Conservation (phyloP, 768 basidiomycete species). For the Rhizopogon rudus region DNA sequence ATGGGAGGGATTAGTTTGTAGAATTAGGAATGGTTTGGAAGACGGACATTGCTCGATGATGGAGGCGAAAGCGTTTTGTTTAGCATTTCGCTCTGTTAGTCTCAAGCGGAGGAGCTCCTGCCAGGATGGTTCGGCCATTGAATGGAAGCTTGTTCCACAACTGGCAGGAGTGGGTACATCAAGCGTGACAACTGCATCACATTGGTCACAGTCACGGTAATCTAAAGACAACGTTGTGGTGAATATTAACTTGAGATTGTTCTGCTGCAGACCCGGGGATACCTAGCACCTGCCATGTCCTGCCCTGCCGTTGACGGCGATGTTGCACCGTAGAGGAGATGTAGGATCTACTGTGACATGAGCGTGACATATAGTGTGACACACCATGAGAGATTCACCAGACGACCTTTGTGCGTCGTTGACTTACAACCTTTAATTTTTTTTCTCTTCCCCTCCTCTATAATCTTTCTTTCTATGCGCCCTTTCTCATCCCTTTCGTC, state of each 20-base stretch:
- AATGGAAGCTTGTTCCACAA: conserved; percentile 24
- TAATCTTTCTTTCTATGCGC: background rate
- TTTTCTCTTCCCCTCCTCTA: conserved; percentile 7
- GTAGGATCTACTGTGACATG: background rate
- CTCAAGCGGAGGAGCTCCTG: conserved; percentile 77
- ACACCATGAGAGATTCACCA: background rate
- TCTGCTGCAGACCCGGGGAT: conserved; percentile 16
- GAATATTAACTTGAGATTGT: background rate
- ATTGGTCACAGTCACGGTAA: background rate
- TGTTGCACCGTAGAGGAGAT: too few relatives aligned
- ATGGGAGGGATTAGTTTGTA: conserved; percentile 8
- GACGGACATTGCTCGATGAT: conserved; percentile 85
- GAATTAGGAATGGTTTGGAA: conserved; percentile 5
- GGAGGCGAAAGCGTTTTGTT: conserved; percentile 74
- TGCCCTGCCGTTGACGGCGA: too few relatives aligned
- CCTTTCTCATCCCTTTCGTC: conserved; percentile 1
- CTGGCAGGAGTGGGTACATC: background rate
- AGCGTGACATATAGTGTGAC: background rate
- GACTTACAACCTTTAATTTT: conserved; percentile 13
- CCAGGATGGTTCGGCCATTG: conserved; percentile 81
- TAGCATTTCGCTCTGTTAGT: conserved; percentile 78
- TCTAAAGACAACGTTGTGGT: conserved; percentile 13
- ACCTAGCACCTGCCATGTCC: background rate
- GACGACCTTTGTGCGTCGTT: too few relatives aligned
- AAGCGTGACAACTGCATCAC: background rate